Evolutionary conservation across 2,329 filamentous ascomycete genomes (phyloP), one percentile per base, ranked within the genome.

Genomic region (Trichophyton equinum): DNA sequence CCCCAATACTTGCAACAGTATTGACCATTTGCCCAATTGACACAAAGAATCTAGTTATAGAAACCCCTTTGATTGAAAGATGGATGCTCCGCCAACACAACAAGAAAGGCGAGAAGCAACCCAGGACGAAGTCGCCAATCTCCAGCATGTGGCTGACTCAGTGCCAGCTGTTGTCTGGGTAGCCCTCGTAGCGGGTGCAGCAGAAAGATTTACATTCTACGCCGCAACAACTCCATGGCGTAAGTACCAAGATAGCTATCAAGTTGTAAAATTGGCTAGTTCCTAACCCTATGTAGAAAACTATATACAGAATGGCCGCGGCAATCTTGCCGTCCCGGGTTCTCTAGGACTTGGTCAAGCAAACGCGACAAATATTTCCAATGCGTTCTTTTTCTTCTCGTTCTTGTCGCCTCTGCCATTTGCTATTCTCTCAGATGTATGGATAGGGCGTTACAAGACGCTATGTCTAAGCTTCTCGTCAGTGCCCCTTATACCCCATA

Each of bases 321-420:
- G 22, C 15, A 47, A 27, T 7, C 65, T 65, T 8, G 63, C 73
- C 4, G 75, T 75, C 0, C 75, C 81, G 2, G 79, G 79, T 67
- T 82, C 81, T 47, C 71, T 85, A 9, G 80, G 79, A 2, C 71
- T 82, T 65, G 81, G 81, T 5, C 77, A 84, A 66, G 77, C 79
- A 59, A 77, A 77, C 22, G 81, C 81, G 3, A 82, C 81, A 2
- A 78, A 76, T 25, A 74, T 85, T 8, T 79, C 78, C 62, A 76
- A 80, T 53, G 81, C 80, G 63, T 84, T 85, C 67, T 79, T 79
- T 65, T 79, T 81, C 67, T 79, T 79, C 65, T 72, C 67, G 78
- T 79, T 65, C 72, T 63, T 74, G 1, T 67, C 69, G 2, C 73
- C 75, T 0, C 61, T 75, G 3, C 47, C 68, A 3, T 70, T 73